These are phyloP conservation scores for Penicillium fimorum DNA, from an alignment of 495 filamentous ascomycete species.

Conservation along the genomic window DNA sequence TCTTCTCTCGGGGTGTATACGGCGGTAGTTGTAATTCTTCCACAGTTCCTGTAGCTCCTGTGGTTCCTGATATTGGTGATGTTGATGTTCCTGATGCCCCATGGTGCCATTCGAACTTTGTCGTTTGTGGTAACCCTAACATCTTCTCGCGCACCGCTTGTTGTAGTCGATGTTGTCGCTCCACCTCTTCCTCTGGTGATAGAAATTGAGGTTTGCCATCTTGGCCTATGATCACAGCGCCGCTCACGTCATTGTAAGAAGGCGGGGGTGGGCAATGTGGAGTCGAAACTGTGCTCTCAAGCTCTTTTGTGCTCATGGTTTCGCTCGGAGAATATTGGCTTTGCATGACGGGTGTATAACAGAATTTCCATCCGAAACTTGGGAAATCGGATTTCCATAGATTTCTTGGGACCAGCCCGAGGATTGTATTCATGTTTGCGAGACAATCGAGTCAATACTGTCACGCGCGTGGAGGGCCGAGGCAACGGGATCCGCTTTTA, in stretches of 20 bases:
- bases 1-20: constrained; percentile 20
- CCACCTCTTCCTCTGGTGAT: constrained; percentile 28
- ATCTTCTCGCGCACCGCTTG: constrained; percentile 32
- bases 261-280: constrained; percentile 17
- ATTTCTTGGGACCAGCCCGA: not conserved
- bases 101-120: constrained; percentile 27
- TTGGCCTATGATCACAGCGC: constrained; percentile 30
- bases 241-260: constrained; percentile 33
- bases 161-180: constrained; percentile 19
- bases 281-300: not conserved
- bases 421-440: not conserved
- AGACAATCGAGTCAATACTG: not conserved
- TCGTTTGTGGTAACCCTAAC: constrained; percentile 27
- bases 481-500: not conserved
- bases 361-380: not conserved
- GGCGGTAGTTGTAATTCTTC: constrained; percentile 19
- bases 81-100: not conserved
- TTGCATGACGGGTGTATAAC: constrained; percentile 4
- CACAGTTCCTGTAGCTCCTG: not conserved
- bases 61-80: too few relatives aligned
- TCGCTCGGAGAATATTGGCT: not conserved
- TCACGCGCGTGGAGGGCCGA: not conserved
- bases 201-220: constrained; percentile 30
- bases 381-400: not conserved
- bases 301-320: not conserved